Conservation (phyloP, 192 early-diverging fungal species). For the Rhizophagus sp. region DNA sequence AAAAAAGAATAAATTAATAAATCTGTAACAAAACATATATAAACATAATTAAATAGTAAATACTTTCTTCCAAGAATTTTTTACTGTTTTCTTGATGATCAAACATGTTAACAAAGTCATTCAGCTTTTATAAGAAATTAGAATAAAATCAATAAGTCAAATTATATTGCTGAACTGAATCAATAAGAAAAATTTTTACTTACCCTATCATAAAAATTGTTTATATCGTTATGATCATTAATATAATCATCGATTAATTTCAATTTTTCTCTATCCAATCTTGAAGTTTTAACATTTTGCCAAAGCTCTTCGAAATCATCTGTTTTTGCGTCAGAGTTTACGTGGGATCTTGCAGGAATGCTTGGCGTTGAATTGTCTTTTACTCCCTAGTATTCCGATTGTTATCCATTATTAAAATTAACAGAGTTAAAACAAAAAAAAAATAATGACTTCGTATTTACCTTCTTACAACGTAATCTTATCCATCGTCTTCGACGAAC, state of each 20-base stretch:
- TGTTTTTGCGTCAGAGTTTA: background rate
- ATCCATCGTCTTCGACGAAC: constrained; percentile 56
- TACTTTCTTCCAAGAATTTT: background rate
- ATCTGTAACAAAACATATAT: background rate
- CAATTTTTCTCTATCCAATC: constrained; percentile 11
- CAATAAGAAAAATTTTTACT: background rate
- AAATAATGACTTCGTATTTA: constrained; percentile 1
- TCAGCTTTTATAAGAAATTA: background rate
- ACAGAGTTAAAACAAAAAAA: background rate
- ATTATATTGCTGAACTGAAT: background rate
- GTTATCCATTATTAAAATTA: background rate
- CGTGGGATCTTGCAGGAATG: background rate
- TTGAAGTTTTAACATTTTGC: background rate
- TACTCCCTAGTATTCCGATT: background rate
- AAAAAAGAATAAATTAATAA: background rate
- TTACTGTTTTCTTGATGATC: background rate
- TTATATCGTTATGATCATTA: background rate
- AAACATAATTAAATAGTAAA: background rate
- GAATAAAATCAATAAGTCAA: background rate
- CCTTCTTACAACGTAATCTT: constrained; percentile 45
- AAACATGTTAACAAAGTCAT: background rate
- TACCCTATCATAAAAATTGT: background rate
- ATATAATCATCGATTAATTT: background rate
- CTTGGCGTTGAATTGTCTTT: background rate
- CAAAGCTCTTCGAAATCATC: background rate